These are phyloP conservation scores for Bidens hawaiensis DNA, from an alignment of 140 eudicot genomes.

Conservation along the genomic window DNA sequence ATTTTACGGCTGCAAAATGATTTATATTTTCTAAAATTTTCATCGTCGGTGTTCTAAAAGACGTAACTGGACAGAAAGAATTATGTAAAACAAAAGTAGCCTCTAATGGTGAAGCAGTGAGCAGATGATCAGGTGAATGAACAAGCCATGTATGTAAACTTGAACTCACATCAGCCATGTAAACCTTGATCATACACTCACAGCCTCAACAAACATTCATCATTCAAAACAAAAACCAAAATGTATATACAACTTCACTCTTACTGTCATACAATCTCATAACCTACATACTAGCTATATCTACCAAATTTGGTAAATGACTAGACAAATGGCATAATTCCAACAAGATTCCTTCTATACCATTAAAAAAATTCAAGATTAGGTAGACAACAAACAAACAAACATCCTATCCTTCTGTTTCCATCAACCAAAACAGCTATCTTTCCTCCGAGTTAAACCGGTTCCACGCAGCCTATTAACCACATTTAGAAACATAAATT, in stretches of 20 bases:
- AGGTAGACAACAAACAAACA: conserved; percentile 1
- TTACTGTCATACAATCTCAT: conserved; percentile 6
- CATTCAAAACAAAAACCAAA: conserved; percentile 14
- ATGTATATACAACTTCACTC: conserved; percentile 31
- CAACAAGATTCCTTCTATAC: conserved; percentile 23
- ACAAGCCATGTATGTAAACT: not conserved
- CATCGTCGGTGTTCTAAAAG: too few species aligned
- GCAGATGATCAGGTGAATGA: not conserved
- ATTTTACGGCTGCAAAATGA: too few species aligned
- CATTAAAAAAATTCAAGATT: conserved; percentile 13
- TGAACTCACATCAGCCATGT: not conserved
- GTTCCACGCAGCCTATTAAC: conserved; percentile 85
- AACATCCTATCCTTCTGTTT: too few species aligned
- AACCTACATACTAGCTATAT: conserved; percentile 10
- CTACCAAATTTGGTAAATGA: conserved; percentile 30
- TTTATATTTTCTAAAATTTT: too few species aligned
- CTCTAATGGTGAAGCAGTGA: too few species aligned
- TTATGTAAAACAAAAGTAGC: too few species aligned
- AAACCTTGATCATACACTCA: not conserved
- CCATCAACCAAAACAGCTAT: conserved; percentile 26
- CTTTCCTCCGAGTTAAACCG: conserved; percentile 76
- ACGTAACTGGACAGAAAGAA: too few species aligned
- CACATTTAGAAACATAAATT: not conserved
- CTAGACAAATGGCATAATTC: conserved; percentile 5
- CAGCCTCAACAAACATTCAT: conserved; percentile 27